These are phyloP conservation scores for Gaeumannomyces tritici DNA, from an alignment of 2,329 filamentous ascomycete genomes.

Conservation along the genomic window DNA sequence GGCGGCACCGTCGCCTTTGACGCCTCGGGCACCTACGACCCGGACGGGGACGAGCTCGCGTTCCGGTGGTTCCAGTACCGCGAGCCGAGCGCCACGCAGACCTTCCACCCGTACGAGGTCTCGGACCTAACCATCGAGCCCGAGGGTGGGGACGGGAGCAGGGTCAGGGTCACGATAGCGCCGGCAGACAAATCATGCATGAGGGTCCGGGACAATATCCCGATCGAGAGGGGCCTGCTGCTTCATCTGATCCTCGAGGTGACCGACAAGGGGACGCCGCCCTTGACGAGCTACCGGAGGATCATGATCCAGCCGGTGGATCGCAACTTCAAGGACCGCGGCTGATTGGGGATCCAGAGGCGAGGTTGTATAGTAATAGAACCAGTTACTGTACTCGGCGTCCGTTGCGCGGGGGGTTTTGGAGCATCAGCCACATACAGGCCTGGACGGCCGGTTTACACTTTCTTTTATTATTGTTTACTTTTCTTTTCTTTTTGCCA, in stretches of 20 bases:
- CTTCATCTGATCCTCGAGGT: conserved; percentile 41
- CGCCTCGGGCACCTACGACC: conserved; percentile 9
- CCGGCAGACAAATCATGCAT: conserved; percentile 2
- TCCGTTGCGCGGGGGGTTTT: no score
- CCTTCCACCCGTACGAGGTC: neutral
- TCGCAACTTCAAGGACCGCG: no score
- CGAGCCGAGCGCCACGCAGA: conserved; percentile 3
- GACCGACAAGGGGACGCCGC: conserved; percentile 29
- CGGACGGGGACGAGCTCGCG: conserved; percentile 9
- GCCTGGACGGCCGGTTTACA: no score
- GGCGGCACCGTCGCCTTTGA: conserved; percentile 9
- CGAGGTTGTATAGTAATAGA: no score
- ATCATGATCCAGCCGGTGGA: conserved; percentile 21
- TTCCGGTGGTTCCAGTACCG: conserved; percentile 12
- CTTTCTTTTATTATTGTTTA: no score
- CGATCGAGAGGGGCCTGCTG: conserved; percentile 9
- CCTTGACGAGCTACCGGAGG: conserved; percentile 36
- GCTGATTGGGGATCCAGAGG: no score
- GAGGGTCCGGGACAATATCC: conserved; percentile 3
- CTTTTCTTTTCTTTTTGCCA: no score
- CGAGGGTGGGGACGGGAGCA: conserved; percentile 9
- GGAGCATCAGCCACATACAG: no score
- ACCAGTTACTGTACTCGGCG: no score
- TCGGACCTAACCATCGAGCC: conserved; percentile 7
- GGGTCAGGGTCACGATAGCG: conserved; percentile 8